phyloP scores from a whole-genome alignment of 305 asterid genomes.

The Ilex paraguariensis region DNA sequence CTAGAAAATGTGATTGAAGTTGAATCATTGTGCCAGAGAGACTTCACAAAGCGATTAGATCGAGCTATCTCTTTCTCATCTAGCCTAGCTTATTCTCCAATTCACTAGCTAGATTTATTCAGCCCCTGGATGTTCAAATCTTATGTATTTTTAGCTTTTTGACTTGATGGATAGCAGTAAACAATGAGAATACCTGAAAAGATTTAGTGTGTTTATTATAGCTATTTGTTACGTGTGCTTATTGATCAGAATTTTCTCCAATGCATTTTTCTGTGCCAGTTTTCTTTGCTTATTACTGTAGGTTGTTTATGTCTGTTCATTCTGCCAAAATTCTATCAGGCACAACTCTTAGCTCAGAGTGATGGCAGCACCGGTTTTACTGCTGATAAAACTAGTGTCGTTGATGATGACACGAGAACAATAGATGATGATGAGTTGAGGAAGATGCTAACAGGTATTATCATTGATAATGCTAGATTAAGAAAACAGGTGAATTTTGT shows the following conservation, averaged over 20 bases:
- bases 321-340: slow-evolving; percentile 30
- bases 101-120: too few species aligned
- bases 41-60: too few species aligned
- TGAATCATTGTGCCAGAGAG: too few species aligned
- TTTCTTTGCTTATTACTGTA: slow-evolving; percentile 2
- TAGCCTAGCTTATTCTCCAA: too few species aligned
- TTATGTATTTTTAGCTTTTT: too few species aligned
- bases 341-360: slow-evolving; percentile 45
- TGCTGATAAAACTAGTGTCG: slow-evolving; percentile 15
- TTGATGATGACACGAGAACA: slow-evolving; percentile 17
- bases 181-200: too few species aligned
- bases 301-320: background rate
- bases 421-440: slow-evolving; percentile 34
- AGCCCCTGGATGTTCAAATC: too few species aligned
- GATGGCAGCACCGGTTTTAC: slow-evolving; percentile 15
- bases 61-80: too few species aligned
- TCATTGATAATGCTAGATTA: slow-evolving; percentile 44
- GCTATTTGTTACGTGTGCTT: too few species aligned
- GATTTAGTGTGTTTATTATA: too few species aligned
- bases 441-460: slow-evolving; percentile 42
- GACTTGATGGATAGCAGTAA: too few species aligned
- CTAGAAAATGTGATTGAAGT: too few species aligned
- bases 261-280: background rate
- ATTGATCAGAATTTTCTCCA: background rate
- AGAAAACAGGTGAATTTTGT: slow-evolving; percentile 44